These are phyloP conservation scores for Apiospora malaysiana DNA, from an alignment of 2,329 filamentous ascomycete genomes.

Conservation along the genomic window DNA sequence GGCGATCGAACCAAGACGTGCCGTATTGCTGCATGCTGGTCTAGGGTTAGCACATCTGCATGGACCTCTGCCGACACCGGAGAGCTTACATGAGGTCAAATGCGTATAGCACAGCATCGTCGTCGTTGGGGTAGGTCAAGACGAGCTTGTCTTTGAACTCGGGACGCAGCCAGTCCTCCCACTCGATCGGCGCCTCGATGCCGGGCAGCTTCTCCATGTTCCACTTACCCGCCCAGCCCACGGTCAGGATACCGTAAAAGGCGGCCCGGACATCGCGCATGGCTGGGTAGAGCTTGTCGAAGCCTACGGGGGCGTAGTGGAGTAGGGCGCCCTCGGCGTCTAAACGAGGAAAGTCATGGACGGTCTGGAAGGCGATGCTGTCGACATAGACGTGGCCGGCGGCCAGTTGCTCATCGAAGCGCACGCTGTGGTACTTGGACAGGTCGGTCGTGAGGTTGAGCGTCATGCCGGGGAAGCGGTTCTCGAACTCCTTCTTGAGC, in stretches of 20 bases:
- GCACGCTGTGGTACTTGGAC: constrained; percentile 59
- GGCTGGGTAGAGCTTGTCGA: constrained; percentile 47
- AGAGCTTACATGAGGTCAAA: constrained; percentile 53
- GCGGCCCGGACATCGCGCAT: constrained; percentile 51
- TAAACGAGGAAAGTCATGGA: constrained; percentile 60
- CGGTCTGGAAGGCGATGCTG: constrained; percentile 54
- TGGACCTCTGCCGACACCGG: not conserved
- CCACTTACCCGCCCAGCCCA: constrained; percentile 45
- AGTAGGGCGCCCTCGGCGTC: constrained; percentile 52
- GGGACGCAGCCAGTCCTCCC: constrained; percentile 50
- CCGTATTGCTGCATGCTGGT: constrained; percentile 48
- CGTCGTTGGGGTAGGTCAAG: constrained; percentile 63
- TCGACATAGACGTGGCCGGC: constrained; percentile 48
- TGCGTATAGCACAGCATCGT: constrained; percentile 59
- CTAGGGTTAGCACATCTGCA: not conserved
- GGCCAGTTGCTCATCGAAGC: constrained; percentile 52
- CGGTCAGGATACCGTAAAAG: constrained; percentile 49
- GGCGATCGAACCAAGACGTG: constrained; percentile 51
- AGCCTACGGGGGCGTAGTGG: constrained; percentile 54
- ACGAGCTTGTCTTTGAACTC: constrained; percentile 60
- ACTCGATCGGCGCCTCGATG: constrained; percentile 44
- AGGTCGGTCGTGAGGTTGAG: constrained; percentile 61
- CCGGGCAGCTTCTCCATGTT: constrained; percentile 44
- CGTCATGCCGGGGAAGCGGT: constrained; percentile 53
- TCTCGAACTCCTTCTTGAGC: constrained; percentile 51